Conservation (phyloP, 2,329 filamentous ascomycete species). For the Neospermospora avenae region DNA sequence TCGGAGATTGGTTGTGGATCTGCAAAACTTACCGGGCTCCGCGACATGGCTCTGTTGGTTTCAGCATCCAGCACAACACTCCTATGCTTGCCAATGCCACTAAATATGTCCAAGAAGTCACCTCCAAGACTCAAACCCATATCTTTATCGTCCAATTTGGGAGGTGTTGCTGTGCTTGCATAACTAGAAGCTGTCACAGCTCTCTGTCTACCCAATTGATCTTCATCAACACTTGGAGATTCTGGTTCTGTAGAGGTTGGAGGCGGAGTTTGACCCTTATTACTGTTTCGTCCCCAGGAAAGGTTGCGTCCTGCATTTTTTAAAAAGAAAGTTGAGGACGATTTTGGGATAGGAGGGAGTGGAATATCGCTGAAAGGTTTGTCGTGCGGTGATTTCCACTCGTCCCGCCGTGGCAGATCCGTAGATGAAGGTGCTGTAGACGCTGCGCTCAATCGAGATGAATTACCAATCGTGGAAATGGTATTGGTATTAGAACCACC, state of each 20-base stretch:
- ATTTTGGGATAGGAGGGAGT: slow-evolving; percentile 32
- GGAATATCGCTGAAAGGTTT: slow-evolving; percentile 32
- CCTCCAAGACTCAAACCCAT: slow-evolving; percentile 34
- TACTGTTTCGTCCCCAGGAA: slow-evolving; percentile 35
- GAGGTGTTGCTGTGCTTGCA: slow-evolving; percentile 35
- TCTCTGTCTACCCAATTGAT: slow-evolving; percentile 26
- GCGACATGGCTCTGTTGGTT: slow-evolving; percentile 23
- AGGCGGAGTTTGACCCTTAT: slow-evolving; percentile 21
- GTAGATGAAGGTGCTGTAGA: slow-evolving; percentile 37
- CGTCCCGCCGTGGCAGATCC: slow-evolving; percentile 29
- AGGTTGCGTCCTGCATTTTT: slow-evolving; percentile 34
- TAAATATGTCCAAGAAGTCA: slow-evolving; percentile 37
- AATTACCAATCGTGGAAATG: slow-evolving; percentile 36
- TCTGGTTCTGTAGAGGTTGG: slow-evolving; percentile 20
- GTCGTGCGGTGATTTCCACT: slow-evolving; percentile 32
- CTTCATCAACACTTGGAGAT: slow-evolving; percentile 25
- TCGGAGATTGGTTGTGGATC: slow-evolving; percentile 1
- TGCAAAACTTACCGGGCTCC: slow-evolving; percentile 29
- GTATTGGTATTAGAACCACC: slow-evolving; percentile 37
- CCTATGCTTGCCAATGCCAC: slow-evolving; percentile 32
- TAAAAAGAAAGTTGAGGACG: slow-evolving; percentile 31
- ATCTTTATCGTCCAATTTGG: slow-evolving; percentile 32
- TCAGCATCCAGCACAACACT: slow-evolving; percentile 30
- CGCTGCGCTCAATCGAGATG: slow-evolving; percentile 35
- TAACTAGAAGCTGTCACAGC: slow-evolving; percentile 35